These are phyloP conservation scores for Ophiostoma sp. DNA, from an alignment of 2,329 filamentous ascomycete genomes.

Conservation along the genomic window DNA sequence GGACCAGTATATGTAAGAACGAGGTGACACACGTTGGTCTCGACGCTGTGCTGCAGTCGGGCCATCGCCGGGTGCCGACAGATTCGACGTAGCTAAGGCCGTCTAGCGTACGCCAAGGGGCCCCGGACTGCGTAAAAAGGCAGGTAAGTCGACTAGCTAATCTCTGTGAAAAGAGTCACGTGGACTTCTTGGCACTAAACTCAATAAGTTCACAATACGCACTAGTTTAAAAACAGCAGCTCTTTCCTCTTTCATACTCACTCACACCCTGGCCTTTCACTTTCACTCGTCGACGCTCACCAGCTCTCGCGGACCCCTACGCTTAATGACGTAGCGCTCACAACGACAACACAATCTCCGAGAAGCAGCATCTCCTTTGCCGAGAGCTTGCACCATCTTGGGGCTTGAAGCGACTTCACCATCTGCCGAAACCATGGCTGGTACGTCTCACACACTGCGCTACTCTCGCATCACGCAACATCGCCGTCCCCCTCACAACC, in stretches of 20 bases:
- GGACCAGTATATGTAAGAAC: no score
- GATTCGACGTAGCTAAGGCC: neutral
- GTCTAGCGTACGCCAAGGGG: neutral
- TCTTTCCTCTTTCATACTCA: slow-evolving; percentile 11
- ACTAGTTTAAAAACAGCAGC: slow-evolving; percentile 10
- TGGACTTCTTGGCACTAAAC: neutral
- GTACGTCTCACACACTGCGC: neutral
- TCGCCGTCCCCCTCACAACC: no score
- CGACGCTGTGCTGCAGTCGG: no score
- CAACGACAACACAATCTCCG: neutral
- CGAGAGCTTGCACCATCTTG: neutral
- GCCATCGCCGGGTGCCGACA: neutral
- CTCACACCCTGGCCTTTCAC: neutral
- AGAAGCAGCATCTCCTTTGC: neutral
- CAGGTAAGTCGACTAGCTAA: neutral
- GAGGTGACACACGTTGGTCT: no score
- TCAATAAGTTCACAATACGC: neutral
- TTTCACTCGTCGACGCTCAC: neutral
- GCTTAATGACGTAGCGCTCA: neutral
- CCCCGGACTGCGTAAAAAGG: neutral
- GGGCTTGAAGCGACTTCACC: no score
- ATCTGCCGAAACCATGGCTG: neutral
- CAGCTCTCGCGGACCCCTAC: neutral
- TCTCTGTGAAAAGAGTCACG: neutral
- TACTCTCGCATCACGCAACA: neutral